phyloP scores from a whole-genome alignment of 1,284 basidiomycete genomes.

The Hortiboletus rubellus region DNA sequence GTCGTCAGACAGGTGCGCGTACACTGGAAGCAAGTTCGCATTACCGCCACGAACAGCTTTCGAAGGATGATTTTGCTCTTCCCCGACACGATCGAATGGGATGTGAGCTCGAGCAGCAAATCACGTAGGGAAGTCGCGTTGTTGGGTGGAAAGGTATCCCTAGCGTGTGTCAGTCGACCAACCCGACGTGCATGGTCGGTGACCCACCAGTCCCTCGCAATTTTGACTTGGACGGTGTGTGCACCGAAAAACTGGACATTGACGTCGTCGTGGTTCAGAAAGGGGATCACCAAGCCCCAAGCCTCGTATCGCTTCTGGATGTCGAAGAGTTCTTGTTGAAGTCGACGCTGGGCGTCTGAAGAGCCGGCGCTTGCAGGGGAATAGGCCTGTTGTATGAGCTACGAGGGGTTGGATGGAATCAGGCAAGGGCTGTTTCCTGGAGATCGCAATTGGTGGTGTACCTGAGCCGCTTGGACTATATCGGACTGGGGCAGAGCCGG shows the following conservation, averaged over 20 bases:
- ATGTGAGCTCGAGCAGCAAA: constrained; percentile 62
- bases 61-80: constrained; percentile 71
- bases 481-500: constrained; percentile 31
- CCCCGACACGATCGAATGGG: constrained; percentile 53
- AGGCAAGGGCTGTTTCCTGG: constrained; percentile 1
- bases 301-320: constrained; percentile 72
- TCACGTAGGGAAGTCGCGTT: constrained; percentile 55
- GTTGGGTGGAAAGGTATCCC: constrained; percentile 62
- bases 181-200: background rate
- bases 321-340: constrained; percentile 72
- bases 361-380: constrained; percentile 49
- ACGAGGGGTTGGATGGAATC: constrained; percentile 3
- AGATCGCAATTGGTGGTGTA: constrained; percentile 14
- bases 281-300: constrained; percentile 77
- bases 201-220: constrained; percentile 82
- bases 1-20: background rate
- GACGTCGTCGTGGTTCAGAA: constrained; percentile 65
- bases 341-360: constrained; percentile 58
- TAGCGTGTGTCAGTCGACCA: constrained; percentile 30
- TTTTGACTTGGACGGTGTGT: constrained; percentile 89
- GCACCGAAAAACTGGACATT: constrained; percentile 92
- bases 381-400: constrained; percentile 66
- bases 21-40: constrained; percentile 16
- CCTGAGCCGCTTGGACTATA: constrained; percentile 35
- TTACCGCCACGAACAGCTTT: constrained; percentile 83